Evolutionary conservation across 768 basidiomycete species (phyloP).

Genomic region (Rhizopogon vinicolor): DNA sequence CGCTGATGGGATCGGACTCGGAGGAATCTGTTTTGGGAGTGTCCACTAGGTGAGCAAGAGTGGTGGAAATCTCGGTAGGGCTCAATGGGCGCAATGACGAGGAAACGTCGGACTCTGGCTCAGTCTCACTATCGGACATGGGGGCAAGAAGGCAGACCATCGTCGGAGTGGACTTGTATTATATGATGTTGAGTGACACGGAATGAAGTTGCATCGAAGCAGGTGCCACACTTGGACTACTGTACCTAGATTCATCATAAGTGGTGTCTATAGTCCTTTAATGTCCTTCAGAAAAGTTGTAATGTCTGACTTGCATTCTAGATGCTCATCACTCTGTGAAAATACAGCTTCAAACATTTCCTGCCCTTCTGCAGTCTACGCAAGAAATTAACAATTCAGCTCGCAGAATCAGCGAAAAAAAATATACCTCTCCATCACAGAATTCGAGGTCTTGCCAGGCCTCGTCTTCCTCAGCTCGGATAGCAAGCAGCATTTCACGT

Average conservation of each 20-base stretch:
- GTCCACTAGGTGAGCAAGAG: background rate
- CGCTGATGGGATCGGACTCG: slow-evolving; percentile 1
- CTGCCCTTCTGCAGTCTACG: slow-evolving; percentile 54
- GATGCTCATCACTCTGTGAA: slow-evolving; percentile 45
- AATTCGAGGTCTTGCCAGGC: slow-evolving; percentile 68
- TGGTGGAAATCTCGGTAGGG: background rate
- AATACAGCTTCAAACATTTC: slow-evolving; percentile 59
- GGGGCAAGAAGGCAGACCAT: background rate
- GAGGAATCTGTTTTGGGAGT: background rate
- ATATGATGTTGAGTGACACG: background rate
- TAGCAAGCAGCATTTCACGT: slow-evolving; percentile 72
- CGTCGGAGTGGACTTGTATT: background rate
- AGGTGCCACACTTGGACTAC: background rate
- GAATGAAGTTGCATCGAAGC: slow-evolving; percentile 2
- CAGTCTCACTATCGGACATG: slow-evolving; percentile 48
- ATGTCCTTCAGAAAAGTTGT: slow-evolving; percentile 56
- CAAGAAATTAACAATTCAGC: slow-evolving; percentile 5
- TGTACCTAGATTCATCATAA: background rate
- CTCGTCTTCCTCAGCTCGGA: slow-evolving; percentile 76
- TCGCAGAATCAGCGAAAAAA: background rate
- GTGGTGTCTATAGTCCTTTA: slow-evolving; percentile 38
- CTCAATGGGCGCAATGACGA: slow-evolving; percentile 9
- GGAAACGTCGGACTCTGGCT: slow-evolving; percentile 40
- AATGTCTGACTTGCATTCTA: slow-evolving; percentile 54
- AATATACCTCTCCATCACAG: slow-evolving; percentile 54